Evolutionary conservation across 371 early-diverging fungal species (phyloP).

Genomic region (Rhizopus delemar): DNA sequence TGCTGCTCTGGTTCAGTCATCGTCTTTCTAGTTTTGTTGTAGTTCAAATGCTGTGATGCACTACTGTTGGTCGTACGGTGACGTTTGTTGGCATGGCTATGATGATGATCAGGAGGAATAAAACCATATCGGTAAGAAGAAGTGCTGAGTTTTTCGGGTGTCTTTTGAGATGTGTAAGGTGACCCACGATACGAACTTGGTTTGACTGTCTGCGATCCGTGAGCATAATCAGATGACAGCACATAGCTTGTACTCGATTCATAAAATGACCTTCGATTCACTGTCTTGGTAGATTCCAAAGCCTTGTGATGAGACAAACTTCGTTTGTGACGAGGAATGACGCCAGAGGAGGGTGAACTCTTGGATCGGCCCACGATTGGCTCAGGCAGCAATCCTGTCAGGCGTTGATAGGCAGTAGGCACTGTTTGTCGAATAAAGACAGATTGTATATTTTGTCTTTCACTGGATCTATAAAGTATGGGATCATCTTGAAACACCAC

Average conservation of each 20-base stretch:
- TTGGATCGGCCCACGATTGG: conserved; percentile 30
- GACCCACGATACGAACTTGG: conserved; percentile 20
- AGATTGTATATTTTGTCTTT: conserved; percentile 2
- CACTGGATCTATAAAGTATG: background rate
- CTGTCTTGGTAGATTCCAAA: background rate
- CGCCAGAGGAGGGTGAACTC: conserved; percentile 32
- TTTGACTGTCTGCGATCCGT: conserved; percentile 1
- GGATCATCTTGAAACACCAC: background rate
- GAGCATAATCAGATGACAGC: background rate
- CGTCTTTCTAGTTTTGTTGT: background rate
- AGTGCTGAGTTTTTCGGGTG: conserved; percentile 15
- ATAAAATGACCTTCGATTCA: conserved; percentile 9
- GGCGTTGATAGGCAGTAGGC: conserved; percentile 29
- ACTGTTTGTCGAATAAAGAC: conserved; percentile 24
- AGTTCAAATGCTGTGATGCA: too few relatives aligned
- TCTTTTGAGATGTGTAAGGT: conserved; percentile 13
- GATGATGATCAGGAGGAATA: conserved; percentile 7
- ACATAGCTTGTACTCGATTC: conserved; percentile 2
- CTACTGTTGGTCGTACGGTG: too few relatives aligned
- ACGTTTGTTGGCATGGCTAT: background rate
- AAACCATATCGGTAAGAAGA: conserved; percentile 27
- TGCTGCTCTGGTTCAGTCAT: conserved; percentile 2
- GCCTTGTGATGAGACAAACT: conserved; percentile 1
- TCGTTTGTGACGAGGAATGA: background rate
- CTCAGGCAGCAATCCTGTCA: conserved; percentile 32